Evolutionary conservation across 2,329 filamentous ascomycete species (phyloP), one percentile per base, ranked within the genome.

Genomic region (Aspergillus sp.): DNA sequence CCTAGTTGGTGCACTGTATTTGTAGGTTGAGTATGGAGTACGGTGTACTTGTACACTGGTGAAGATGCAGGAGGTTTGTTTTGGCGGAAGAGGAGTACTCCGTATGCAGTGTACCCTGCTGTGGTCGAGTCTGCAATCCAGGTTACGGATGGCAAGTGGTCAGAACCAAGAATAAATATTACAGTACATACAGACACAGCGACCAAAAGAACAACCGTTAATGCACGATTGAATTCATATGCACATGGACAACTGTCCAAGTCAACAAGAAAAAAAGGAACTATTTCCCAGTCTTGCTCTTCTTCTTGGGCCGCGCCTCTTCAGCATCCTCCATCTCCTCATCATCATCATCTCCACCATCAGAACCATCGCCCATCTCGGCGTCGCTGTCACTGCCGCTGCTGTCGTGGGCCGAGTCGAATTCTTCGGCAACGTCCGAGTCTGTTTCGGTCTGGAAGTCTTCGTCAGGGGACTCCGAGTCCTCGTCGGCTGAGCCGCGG

Each of bases 341-440:
- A 9, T 44, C 53, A 44, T 70, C 70, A 48, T 68, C 68, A 12
- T 54, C 65, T 12, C 63, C 67, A 17, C 59, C 70, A 35, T 63
- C 68, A 3, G 59, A 61, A 4, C 63, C 70, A 54, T 77, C 77
- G 27, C 72, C 78, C 66, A 79, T 84, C 39, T 74, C 81, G 57
- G 75, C 81, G 44, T 84, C 84, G 39, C 78, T 80, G 52, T 80
- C 84, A 57, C 81, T 84, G 48, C 78, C 89, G 44, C 83, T 87
- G 64, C 89, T 95, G 65, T 95, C 88, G 64, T 96, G 91, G 41
- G 82, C 85, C 46, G 87, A 91, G 69, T 98, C 93, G 59, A 83
- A 98, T 66, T 98, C 94, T 70, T 98, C 93, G 1, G 91, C 93
- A 2, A 96, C 90, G 58, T 98, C 93, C 46, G 87, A 94, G 55